A percentile compares a stretch with the other conserved stretches of the same genome.
Evolutionary conservation across 2,329 filamentous ascomycete genomes (phyloP).

Genomic region (Graphiopsis chlorocephala): DNA sequence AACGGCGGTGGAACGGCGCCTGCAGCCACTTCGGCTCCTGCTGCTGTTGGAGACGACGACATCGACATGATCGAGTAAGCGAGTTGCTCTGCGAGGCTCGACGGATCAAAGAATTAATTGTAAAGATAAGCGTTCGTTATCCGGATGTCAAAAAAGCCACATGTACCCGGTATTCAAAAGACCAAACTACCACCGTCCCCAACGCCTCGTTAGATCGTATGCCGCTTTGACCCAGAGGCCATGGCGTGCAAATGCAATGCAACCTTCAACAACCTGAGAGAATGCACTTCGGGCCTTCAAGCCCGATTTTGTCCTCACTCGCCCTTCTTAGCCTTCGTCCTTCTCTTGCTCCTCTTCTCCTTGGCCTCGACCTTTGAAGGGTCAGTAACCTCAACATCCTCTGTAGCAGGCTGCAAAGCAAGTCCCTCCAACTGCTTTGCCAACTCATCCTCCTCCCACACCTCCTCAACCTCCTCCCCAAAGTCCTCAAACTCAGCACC

Average conservation of each 20-base stretch:
- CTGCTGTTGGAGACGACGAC: slow-evolving; percentile 26
- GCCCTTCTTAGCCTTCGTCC: background rate
- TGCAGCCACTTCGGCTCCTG: slow-evolving; percentile 19
- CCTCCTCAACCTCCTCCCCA: background rate
- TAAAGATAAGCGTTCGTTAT: background rate
- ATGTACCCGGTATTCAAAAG: background rate
- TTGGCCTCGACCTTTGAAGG: background rate
- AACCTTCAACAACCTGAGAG: background rate
- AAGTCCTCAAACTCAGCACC: slow-evolving; percentile 19
- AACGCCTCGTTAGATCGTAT: slow-evolving; percentile 12
- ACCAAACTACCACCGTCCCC: background rate
- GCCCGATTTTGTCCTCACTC: background rate
- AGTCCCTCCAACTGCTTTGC: slow-evolving; percentile 1
- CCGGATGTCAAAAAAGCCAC: background rate
- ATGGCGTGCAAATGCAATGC: background rate
- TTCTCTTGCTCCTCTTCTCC: background rate
- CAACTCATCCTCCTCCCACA: background rate
- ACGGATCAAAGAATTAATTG: background rate
- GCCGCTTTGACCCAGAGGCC: background rate
- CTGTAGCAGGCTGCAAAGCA: background rate
- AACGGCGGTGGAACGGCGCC: slow-evolving; percentile 26
- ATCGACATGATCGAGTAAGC: slow-evolving; percentile 36
- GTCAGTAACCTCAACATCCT: background rate
- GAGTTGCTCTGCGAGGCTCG: background rate
- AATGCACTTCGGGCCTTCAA: background rate